Percentiles rank a stretch among this genome's conserved stretches.
phyloP scores from a whole-genome alignment of 2,329 filamentous ascomycete species.

The Venturia pyrina region DNA sequence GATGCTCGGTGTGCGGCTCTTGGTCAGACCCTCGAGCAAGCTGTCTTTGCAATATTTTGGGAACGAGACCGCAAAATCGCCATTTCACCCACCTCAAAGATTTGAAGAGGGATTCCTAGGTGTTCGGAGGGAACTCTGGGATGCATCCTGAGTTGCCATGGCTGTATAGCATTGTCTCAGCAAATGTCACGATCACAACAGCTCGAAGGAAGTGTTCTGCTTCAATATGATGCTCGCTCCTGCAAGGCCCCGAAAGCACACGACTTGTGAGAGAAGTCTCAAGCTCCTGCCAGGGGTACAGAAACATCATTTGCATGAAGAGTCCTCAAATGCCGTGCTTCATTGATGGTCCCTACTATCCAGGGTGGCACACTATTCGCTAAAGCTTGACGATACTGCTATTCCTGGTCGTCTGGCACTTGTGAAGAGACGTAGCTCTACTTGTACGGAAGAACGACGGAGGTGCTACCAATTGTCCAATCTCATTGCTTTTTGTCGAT shows the following conservation, averaged over 20 bases:
- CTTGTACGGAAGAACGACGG: too few relatives aligned
- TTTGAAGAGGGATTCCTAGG: neutral
- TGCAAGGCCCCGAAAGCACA: neutral
- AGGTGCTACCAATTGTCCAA: too few relatives aligned
- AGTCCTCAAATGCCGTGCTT: neutral
- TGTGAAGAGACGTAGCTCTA: neutral
- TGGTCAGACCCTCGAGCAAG: too few relatives aligned
- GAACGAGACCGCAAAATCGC: neutral
- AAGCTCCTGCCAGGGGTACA: neutral
- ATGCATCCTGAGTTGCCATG: neutral
- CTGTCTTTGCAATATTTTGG: too few relatives aligned
- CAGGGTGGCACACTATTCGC: neutral
- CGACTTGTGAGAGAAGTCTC: neutral
- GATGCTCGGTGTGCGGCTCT: too few relatives aligned
- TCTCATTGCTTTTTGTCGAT: too few relatives aligned
- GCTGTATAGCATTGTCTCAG: neutral
- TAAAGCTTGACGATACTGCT: neutral
- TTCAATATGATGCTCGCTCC: neutral
- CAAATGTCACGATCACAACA: neutral
- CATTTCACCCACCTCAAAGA: neutral
- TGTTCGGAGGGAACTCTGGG: neutral
- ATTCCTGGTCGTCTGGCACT: neutral
- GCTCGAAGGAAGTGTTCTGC: neutral
- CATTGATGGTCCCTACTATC: neutral
- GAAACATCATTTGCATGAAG: neutral